phyloP scores from a whole-genome alignment of 2,329 filamentous ascomycete species.

The Alternaria infectoria region DNA sequence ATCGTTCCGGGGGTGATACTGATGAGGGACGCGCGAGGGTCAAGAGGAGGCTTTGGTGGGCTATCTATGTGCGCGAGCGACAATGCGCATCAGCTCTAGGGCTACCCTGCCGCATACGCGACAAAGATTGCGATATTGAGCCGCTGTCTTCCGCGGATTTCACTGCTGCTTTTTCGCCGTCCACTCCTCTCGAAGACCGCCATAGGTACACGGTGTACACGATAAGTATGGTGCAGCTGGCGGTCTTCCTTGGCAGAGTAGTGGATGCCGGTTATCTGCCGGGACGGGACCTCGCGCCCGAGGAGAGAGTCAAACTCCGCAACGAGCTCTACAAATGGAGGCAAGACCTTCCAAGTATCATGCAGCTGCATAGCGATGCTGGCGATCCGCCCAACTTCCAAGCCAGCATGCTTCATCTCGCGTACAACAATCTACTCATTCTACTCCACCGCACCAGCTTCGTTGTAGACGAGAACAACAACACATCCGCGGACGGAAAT shows the following conservation, averaged over 20 bases:
- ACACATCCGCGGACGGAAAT: slow-evolving; percentile 47
- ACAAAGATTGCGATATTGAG: slow-evolving; percentile 58
- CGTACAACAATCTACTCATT: slow-evolving; percentile 57
- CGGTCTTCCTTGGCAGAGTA: slow-evolving; percentile 47
- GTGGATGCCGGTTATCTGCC: slow-evolving; percentile 48
- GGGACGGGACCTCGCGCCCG: slow-evolving; percentile 21
- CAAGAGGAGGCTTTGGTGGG: slow-evolving; percentile 61
- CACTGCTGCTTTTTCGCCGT: slow-evolving; percentile 37
- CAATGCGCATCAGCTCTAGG: slow-evolving; percentile 56
- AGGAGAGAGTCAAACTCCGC: slow-evolving; percentile 27
- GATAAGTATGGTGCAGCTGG: slow-evolving; percentile 49
- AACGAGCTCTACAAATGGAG: slow-evolving; percentile 52
- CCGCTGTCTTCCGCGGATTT: slow-evolving; percentile 49
- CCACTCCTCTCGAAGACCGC: slow-evolving; percentile 36
- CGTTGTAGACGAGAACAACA: slow-evolving; percentile 43
- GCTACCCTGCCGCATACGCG: slow-evolving; percentile 55
- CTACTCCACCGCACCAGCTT: slow-evolving; percentile 54
- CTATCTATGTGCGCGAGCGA: slow-evolving; percentile 59
- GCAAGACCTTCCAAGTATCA: slow-evolving; percentile 41
- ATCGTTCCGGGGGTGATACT: slow-evolving; percentile 40
- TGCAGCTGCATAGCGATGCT: slow-evolving; percentile 44
- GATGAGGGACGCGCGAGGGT: slow-evolving; percentile 46
- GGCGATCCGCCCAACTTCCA: slow-evolving; percentile 47
- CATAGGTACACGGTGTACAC: slow-evolving; percentile 43
- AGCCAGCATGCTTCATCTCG: slow-evolving; percentile 50